Conservation (phyloP, 441 rosid species). For the Jatropha multifida region DNA sequence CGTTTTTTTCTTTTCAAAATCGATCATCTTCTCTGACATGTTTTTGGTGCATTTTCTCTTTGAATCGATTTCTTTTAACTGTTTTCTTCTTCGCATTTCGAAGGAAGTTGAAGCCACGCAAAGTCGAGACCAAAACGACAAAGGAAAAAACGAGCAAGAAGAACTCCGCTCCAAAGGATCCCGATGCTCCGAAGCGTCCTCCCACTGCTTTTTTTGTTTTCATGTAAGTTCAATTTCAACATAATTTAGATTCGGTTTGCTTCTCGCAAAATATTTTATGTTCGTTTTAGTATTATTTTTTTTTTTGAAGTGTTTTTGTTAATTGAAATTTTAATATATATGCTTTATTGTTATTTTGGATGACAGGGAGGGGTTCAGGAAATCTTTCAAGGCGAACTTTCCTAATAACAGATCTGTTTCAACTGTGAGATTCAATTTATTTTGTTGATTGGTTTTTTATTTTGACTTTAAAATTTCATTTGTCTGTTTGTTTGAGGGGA, state of each 20-base stretch:
- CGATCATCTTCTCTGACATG: not conserved
- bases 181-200: slow-evolving; percentile 42
- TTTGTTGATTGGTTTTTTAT: not conserved
- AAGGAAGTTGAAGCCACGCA: slow-evolving; percentile 31
- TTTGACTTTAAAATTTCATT: not conserved
- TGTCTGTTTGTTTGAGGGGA: not conserved
- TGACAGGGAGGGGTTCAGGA: slow-evolving; percentile 44
- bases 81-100: slow-evolving; percentile 3
- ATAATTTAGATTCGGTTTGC: not conserved
- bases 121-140: slow-evolving; percentile 17
- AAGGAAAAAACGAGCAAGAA: slow-evolving; percentile 13
- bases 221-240: slow-evolving; percentile 23
- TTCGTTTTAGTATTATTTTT: no score
- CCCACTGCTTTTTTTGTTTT: slow-evolving; percentile 35
- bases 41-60: not conserved
- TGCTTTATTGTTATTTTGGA: slow-evolving; percentile 1
- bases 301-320: not conserved
- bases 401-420: slow-evolving; percentile 41
- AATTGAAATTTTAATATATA: not conserved
- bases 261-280: not conserved
- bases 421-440: slow-evolving; percentile 24
- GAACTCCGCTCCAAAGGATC: slow-evolving; percentile 4
- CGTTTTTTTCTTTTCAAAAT: not conserved
- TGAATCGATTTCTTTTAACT: not conserved
- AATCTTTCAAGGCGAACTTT: slow-evolving; percentile 36